Percentiles rank a stretch among this genome's conserved stretches.
phyloP scores from a whole-genome alignment of 1,139 yeast genomes.

The Hyphopichia fennica region DNA sequence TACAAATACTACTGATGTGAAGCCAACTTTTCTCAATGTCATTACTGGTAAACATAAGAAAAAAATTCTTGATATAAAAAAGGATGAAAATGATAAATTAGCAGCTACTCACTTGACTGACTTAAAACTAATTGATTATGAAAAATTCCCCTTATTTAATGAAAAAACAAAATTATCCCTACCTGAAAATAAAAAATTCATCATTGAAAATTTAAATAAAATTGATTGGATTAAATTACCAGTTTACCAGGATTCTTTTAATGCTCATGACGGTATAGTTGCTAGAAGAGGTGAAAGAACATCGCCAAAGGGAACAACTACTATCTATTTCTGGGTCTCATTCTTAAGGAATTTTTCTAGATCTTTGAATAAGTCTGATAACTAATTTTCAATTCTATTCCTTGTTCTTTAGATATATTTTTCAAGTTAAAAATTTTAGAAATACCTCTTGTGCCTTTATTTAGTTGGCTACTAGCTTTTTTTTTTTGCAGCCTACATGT shows the following conservation, averaged over 20 bases:
- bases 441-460: no score
- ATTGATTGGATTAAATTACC: constrained; percentile 69
- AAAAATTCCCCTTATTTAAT: constrained; percentile 29
- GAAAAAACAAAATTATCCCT: constrained; percentile 34
- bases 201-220: constrained; percentile 50
- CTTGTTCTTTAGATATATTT: neutral
- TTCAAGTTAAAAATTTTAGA: no score
- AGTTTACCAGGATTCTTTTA: constrained; percentile 61
- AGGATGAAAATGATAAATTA: constrained; percentile 25
- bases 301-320: constrained; percentile 55
- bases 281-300: constrained; percentile 62
- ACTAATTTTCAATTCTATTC: neutral
- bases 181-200: constrained; percentile 38
- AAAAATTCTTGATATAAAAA: constrained; percentile 19
- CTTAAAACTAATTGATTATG: constrained; percentile 19
- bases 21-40: neutral
- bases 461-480: no score
- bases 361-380: neutral
- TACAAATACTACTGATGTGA: neutral
- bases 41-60: constrained; percentile 4
- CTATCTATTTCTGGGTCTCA: constrained; percentile 53
- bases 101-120: constrained; percentile 16
- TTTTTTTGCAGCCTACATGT: no score
- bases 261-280: constrained; percentile 73
- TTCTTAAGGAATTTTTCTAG: constrained; percentile 27